phyloP scores from a whole-genome alignment of 371 early-diverging fungal species.

The Mucor velutinosus region DNA sequence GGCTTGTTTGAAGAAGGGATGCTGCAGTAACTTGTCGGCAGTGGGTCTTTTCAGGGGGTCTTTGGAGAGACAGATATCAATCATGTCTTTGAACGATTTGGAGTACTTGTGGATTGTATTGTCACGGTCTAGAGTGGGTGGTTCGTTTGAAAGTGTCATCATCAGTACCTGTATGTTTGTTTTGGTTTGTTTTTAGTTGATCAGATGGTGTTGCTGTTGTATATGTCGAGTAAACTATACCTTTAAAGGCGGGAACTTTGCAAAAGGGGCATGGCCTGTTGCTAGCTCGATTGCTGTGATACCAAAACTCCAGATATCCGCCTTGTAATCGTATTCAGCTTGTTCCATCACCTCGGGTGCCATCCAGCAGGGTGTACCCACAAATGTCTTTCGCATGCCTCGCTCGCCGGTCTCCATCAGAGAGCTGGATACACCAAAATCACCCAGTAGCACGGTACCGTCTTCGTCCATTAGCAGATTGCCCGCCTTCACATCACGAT shows the following conservation, averaged over 20 bases:
- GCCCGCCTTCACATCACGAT: constrained; percentile 92
- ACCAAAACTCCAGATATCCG: constrained; percentile 95
- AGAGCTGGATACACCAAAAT: constrained; percentile 88
- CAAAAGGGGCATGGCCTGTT: constrained; percentile 92
- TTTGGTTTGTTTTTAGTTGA: background rate
- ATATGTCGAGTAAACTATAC: constrained; percentile 33
- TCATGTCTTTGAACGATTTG: constrained; percentile 83
- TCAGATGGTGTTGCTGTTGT: background rate
- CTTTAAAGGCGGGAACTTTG: constrained; percentile 89
- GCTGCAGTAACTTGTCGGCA: constrained; percentile 76
- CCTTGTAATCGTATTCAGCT: constrained; percentile 85
- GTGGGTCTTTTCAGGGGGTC: constrained; percentile 82
- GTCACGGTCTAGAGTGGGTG: constrained; percentile 86
- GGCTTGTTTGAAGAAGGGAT: constrained; percentile 84
- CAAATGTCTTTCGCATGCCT: constrained; percentile 86
- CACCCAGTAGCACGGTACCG: constrained; percentile 84
- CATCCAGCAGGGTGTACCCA: constrained; percentile 94
- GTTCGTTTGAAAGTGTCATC: constrained; percentile 88
- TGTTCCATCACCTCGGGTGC: constrained; percentile 84
- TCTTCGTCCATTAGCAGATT: constrained; percentile 86
- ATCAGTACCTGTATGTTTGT: constrained; percentile 68
- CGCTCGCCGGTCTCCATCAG: constrained; percentile 79
- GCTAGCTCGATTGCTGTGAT: constrained; percentile 90
- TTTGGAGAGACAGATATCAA: constrained; percentile 80
- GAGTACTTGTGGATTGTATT: constrained; percentile 73